These are phyloP conservation scores for Wickerhamiella lipophila DNA, from an alignment of 805 yeast genomes.

Conservation along the genomic window DNA sequence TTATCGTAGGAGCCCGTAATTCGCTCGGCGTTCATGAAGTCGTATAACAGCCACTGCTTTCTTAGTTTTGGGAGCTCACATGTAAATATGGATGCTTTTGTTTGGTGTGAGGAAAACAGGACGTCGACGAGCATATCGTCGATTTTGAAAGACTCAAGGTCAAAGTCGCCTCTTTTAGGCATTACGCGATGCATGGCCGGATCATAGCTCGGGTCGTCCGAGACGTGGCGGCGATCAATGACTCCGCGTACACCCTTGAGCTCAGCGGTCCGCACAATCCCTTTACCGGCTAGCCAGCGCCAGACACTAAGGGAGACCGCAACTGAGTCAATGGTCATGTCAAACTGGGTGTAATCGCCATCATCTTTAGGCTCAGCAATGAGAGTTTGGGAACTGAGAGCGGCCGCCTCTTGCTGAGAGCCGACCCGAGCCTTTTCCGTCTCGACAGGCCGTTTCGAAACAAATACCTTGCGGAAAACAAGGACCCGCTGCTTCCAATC, in stretches of 20 bases:
- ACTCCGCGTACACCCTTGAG: constrained; percentile 83
- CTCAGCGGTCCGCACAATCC: constrained; percentile 69
- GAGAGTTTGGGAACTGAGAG: constrained; percentile 18
- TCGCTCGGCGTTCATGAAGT: constrained; percentile 67
- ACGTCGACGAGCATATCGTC: constrained; percentile 76
- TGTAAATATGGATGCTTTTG: constrained; percentile 50
- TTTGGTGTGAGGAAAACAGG: constrained; percentile 51
- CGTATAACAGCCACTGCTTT: constrained; percentile 89
- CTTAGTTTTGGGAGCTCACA: constrained; percentile 70
- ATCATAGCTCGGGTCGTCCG: constrained; percentile 70
- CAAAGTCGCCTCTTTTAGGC: constrained; percentile 81
- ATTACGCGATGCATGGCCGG: constrained; percentile 65
- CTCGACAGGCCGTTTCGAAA: constrained; percentile 65
- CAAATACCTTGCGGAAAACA: constrained; percentile 70
- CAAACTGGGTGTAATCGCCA: constrained; percentile 94
- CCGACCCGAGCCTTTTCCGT: constrained; percentile 44
- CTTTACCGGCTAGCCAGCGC: constrained; percentile 84
- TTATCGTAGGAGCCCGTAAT: constrained; percentile 89
- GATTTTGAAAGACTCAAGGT: constrained; percentile 67
- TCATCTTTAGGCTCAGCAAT: constrained; percentile 35
- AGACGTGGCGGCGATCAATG: constrained; percentile 78
- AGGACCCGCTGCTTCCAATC: constrained; percentile 85
- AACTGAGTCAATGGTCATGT: constrained; percentile 75
- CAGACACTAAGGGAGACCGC: constrained; percentile 66
- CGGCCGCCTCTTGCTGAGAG: constrained; percentile 28